Percentiles rank a stretch among this genome's conserved stretches.
Conservation (phyloP, 2,329 filamentous ascomycete genomes). For the Arthrinium phaeospermum region DNA sequence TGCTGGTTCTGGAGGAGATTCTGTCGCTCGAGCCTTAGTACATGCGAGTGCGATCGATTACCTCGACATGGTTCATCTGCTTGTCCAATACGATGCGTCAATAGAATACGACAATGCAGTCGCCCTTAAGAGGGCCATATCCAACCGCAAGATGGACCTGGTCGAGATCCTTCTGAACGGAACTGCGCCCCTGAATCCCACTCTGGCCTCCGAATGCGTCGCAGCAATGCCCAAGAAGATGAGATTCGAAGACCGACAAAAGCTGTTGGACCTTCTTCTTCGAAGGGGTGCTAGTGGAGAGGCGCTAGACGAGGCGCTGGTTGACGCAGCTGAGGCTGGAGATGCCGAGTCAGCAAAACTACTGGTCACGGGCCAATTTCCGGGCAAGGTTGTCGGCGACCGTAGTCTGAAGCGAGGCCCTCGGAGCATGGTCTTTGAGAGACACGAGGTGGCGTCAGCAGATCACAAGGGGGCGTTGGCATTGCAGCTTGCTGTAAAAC, state of each 20-base stretch:
- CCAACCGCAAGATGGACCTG: slow-evolving; percentile 51
- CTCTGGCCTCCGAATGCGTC: slow-evolving; percentile 57
- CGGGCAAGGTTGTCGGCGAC: slow-evolving; percentile 38
- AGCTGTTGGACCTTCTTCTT: slow-evolving; percentile 52
- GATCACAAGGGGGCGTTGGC: slow-evolving; percentile 59
- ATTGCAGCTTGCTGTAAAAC: slow-evolving; percentile 54
- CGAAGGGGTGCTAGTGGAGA: slow-evolving; percentile 56
- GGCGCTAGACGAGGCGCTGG: slow-evolving; percentile 54
- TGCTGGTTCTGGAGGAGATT: slow-evolving; percentile 60
- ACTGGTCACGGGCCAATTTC: slow-evolving; percentile 56
- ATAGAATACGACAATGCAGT: slow-evolving; percentile 59
- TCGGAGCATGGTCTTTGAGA: slow-evolving; percentile 42
- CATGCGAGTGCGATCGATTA: slow-evolving; percentile 56
- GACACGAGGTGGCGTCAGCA: slow-evolving; percentile 57
- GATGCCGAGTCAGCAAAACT: slow-evolving; percentile 55
- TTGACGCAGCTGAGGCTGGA: slow-evolving; percentile 54
- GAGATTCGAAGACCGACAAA: slow-evolving; percentile 49
- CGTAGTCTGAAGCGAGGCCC: slow-evolving; percentile 37
- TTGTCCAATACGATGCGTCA: slow-evolving; percentile 59
- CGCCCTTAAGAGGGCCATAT: slow-evolving; percentile 55
- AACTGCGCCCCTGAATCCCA: slow-evolving; percentile 48
- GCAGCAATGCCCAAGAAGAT: slow-evolving; percentile 54
- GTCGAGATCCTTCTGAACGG: slow-evolving; percentile 54
- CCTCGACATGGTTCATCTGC: slow-evolving; percentile 59
- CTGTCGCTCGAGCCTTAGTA: slow-evolving; percentile 53